These are phyloP conservation scores for Annulohypoxylon maeteangense DNA, from an alignment of 495 filamentous ascomycete species.

Conservation along the genomic window DNA sequence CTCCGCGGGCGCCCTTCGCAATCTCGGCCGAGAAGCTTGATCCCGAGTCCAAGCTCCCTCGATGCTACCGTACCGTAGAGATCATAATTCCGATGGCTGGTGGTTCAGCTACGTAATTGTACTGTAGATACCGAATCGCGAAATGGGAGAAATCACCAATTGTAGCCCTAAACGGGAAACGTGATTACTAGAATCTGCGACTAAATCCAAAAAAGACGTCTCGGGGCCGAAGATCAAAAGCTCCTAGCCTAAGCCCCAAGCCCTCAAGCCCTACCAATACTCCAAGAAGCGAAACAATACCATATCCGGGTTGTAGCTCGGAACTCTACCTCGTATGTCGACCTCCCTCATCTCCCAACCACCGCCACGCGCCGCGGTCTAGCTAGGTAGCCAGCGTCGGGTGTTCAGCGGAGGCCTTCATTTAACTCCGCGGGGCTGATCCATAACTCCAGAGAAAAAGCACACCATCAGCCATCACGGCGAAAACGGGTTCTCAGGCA, in stretches of 20 bases:
- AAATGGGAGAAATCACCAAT: neutral
- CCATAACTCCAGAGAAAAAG: neutral
- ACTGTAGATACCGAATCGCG: neutral
- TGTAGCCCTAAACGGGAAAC: neutral
- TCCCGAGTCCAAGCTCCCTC: neutral
- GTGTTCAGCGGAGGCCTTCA: neutral
- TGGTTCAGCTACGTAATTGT: no score
- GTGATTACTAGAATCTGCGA: neutral
- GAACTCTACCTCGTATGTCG: no score
- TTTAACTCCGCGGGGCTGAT: neutral
- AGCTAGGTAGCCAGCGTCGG: neutral
- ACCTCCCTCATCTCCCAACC: neutral
- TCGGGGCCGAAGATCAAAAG: neutral
- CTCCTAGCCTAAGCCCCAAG: neutral
- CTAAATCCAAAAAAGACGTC: neutral
- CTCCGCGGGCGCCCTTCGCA: neutral
- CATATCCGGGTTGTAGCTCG: neutral
- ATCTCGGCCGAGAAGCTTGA: slow-evolving; percentile 8
- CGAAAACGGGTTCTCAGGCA: slow-evolving; percentile 22
- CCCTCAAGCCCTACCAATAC: neutral
- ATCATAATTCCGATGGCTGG: neutral
- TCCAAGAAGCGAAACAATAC: slow-evolving; percentile 1
- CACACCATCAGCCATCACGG: neutral
- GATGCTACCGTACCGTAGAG: neutral
- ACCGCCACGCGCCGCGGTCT: neutral